Percentiles rank a stretch among this genome's conserved stretches.
Conservation (phyloP, 1,284 basidiomycete species). For the Ustilago nuda region DNA sequence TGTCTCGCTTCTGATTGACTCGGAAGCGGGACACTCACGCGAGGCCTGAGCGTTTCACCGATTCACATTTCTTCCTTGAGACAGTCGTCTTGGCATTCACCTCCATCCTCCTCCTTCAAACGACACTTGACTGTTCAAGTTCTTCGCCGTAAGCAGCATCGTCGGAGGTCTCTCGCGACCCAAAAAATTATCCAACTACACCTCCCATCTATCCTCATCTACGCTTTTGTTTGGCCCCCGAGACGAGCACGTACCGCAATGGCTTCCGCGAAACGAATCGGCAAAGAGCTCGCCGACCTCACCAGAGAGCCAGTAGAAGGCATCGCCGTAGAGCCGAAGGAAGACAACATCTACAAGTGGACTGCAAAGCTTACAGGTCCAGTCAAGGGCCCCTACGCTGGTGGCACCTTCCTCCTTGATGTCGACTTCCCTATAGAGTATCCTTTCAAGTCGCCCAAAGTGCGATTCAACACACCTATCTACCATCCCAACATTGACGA, state of each 20-base stretch:
- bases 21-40: slow-evolving; percentile 8
- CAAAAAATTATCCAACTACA: neutral
- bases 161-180: neutral
- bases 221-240: slow-evolving; percentile 5
- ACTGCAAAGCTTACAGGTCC: slow-evolving; percentile 55
- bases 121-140: too few species aligned
- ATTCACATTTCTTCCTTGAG: neutral
- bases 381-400: slow-evolving; percentile 58
- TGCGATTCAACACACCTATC: slow-evolving; percentile 63
- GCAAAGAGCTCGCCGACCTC: slow-evolving; percentile 60
- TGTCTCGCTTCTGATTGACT: slow-evolving; percentile 2
- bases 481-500: slow-evolving; percentile 70
- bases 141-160: too few species aligned
- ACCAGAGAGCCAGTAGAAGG: slow-evolving; percentile 55
- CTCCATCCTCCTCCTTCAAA: neutral
- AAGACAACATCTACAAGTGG: slow-evolving; percentile 64
- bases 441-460: slow-evolving; percentile 69
- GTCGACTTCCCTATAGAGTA: slow-evolving; percentile 69
- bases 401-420: slow-evolving; percentile 65
- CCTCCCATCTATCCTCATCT: neutral
- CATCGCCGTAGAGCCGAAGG: slow-evolving; percentile 54
- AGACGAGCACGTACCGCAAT: slow-evolving; percentile 12
- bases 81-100: neutral
- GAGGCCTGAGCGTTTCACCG: neutral
- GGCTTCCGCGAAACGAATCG: slow-evolving; percentile 52